Evolutionary conservation across 1,284 basidiomycete genomes (phyloP).

Genomic region (Ceratobasidium sp.): DNA sequence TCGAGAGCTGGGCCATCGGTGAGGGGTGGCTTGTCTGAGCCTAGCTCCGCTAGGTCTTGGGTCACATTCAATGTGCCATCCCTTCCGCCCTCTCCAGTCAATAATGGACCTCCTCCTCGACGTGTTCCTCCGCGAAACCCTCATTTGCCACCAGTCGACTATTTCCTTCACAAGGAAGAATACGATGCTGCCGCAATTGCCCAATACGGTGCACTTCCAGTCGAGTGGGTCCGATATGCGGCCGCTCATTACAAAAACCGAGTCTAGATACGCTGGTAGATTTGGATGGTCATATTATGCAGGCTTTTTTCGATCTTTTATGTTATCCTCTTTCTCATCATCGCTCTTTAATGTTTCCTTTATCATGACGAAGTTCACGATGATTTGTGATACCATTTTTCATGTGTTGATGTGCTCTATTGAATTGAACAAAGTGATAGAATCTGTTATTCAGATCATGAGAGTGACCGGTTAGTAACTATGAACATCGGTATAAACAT

Average conservation of each 20-base stretch:
- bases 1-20: neutral
- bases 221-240: slow-evolving; percentile 30
- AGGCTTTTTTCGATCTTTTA: neutral
- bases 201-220: neutral
- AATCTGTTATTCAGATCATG: too few relatives aligned
- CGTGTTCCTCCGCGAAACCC: slow-evolving; percentile 13
- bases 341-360: neutral
- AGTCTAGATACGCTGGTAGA: neutral
- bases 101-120: neutral
- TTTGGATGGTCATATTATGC: slow-evolving; percentile 6
- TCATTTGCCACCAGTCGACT: slow-evolving; percentile 31
- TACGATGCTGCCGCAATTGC: slow-evolving; percentile 27
- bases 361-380: slow-evolving; percentile 1
- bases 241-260: neutral
- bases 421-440: too few relatives aligned
- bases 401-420: too few relatives aligned
- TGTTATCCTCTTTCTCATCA: slow-evolving; percentile 10
- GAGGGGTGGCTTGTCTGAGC: neutral
- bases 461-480: too few relatives aligned
- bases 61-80: slow-evolving; percentile 29
- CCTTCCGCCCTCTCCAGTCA: slow-evolving; percentile 25
- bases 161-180: slow-evolving; percentile 29
- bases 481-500: too few relatives aligned
- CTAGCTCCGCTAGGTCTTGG: slow-evolving; percentile 20
- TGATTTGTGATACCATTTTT: neutral